These are phyloP conservation scores for Nicotiana sylvestris DNA, from an alignment of 257 asterid genomes.

Conservation along the genomic window DNA sequence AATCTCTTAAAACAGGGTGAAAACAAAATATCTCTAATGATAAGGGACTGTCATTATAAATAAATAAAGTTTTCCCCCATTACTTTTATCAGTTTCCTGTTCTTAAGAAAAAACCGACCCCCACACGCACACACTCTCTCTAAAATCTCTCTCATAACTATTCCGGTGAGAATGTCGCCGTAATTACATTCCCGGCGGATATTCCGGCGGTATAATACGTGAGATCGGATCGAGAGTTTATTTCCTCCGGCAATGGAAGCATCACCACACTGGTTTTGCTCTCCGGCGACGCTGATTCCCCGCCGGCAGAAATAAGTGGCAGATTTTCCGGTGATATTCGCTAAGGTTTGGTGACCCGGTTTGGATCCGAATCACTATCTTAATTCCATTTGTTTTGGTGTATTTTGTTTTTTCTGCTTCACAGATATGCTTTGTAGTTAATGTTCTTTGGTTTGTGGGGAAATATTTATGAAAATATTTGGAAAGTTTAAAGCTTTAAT, in stretches of 20 bases:
- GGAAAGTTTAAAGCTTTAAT: background rate
- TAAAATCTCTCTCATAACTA: background rate
- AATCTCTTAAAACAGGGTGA: background rate
- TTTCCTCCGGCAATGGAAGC: slow-evolving; percentile 1
- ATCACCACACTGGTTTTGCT: slow-evolving; percentile 4
- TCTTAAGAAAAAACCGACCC: background rate
- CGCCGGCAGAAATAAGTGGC: slow-evolving; percentile 7
- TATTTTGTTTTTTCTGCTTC: background rate
- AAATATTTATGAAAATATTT: background rate
- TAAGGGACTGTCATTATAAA: background rate
- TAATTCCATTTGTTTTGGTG: background rate
- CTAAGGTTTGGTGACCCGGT: background rate
- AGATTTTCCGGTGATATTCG: slow-evolving; percentile 17
- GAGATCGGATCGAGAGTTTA: background rate
- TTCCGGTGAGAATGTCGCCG: slow-evolving; percentile 21
- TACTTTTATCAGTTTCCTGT: slow-evolving; percentile 1
- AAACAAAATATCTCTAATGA: background rate
- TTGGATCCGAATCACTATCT: slow-evolving; percentile 7
- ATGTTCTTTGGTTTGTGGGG: background rate
- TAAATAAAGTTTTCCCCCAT: background rate
- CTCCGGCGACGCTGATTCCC: slow-evolving; percentile 10
- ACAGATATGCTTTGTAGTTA: background rate
- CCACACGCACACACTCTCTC: background rate
- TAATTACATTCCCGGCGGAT: background rate
- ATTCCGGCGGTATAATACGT: slow-evolving; percentile 5